Evolutionary conservation across 176 grass and related monocot species (phyloP).

Genomic region (Lolium perenne): DNA sequence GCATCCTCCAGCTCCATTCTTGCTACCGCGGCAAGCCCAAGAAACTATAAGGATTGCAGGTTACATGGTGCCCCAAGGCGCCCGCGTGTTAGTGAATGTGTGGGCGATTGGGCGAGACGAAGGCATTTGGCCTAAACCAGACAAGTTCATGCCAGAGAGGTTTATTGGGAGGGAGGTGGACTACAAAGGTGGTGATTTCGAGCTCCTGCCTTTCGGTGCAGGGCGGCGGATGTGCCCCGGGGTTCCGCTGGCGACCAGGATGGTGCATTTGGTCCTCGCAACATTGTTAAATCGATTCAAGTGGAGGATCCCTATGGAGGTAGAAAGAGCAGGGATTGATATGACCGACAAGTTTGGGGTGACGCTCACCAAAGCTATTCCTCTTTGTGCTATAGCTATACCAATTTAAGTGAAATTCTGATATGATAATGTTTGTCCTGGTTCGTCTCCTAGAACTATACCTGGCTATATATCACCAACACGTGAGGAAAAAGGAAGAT

Average conservation of each 20-base stretch:
- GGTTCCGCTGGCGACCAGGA: constrained; percentile 47
- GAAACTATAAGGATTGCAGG: background rate
- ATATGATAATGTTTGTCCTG: too few relatives aligned
- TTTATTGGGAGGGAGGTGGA: constrained; percentile 36
- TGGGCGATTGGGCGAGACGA: constrained; percentile 39
- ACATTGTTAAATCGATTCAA: constrained; percentile 26
- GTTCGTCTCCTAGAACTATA: too few relatives aligned
- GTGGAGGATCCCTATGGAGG: constrained; percentile 40
- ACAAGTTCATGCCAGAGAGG: constrained; percentile 46
- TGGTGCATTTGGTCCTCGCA: constrained; percentile 46
- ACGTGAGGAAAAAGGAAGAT: too few relatives aligned
- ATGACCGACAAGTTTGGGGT: constrained; percentile 54
- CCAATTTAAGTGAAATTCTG: background rate
- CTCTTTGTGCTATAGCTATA: constrained; percentile 37
- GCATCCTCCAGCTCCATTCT: constrained; percentile 42
- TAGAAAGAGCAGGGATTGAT: constrained; percentile 33
- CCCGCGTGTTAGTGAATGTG: constrained; percentile 39
- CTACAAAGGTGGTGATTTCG: constrained; percentile 42
- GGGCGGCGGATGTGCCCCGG: constrained; percentile 54
- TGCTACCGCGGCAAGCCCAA: constrained; percentile 39
- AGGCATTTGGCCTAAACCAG: constrained; percentile 31
- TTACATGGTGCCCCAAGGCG: constrained; percentile 39
- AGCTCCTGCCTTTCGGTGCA: constrained; percentile 49
- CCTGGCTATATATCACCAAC: too few relatives aligned
- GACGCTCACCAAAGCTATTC: constrained; percentile 2